Evolutionary conservation across 768 basidiomycete species (phyloP), one percentile per base, ranked within the genome.

Genomic region (Candolleomyces eurysporus): DNA sequence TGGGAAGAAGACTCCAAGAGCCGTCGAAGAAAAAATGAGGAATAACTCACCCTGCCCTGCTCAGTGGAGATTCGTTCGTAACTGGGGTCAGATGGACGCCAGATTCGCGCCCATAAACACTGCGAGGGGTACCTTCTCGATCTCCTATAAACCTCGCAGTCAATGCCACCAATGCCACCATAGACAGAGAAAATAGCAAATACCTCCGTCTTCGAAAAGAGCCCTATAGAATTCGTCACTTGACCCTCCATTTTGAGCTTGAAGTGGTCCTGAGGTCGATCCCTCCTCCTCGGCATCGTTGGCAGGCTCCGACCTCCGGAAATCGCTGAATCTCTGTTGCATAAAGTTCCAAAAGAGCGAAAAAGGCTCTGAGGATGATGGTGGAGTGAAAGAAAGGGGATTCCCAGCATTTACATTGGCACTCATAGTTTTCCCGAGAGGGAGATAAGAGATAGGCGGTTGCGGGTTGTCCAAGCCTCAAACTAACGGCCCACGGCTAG

Each of bases 41-140:
- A n/a, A n/a, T 45, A 60, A 77, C 82, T 72, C 68, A 86, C 85
- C 85, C 84, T 50, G 84, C 82, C 67, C 85, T 72, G 68, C 76
- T 79, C 66, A 85, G 71, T 17, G 78, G 75, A 26, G 77, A 75
- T 14, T 79, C 79, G 58, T 71, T 73, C 54, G 68, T 71, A 42
- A 66, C 14, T 19, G 66, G 57, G 17, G 51, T 58, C 58, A 50
- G 58, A 40, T 72, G 68, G 19, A 67, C 26, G 30, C 43, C 26
- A 30, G 43, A 16, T 45, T 48, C 21, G 16, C 48, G 16, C 10
- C 48, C 48, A 49, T 49, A 49, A 22, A 22, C 13, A 6, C 48
- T 49, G 22, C 21, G 13, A 16, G 48, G 48, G 21, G 16, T 32
- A 13, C 19, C 30, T 5, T 19, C 51, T 11, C 19, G 51, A 11